Base-by-base conservation (phyloP, 805 yeast species). In the Monosporozyma siamensis region DNA sequence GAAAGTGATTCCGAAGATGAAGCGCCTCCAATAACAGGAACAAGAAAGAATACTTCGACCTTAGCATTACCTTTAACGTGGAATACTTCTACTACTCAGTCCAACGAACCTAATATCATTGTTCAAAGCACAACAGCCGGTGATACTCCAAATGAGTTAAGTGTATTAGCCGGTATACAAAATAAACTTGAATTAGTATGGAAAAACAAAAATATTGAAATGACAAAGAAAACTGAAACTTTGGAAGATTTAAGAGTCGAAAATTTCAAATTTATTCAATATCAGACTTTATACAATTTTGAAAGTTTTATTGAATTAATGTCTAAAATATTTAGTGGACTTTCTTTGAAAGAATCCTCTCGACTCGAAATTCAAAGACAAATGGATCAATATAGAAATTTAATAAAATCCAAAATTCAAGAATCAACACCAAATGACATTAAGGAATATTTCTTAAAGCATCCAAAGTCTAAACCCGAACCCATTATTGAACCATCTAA, bases 271-370 rank as follows among this genome's bases (percentile, higher is more conserved):
- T 48, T 53, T 34, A 51, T 58, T 22, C 59, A 55, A 39, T 54
- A 47, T 39, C 63, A 59, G 43, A 56, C 62, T 4, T 31, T 52
- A 4, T 44, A 57, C 2, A 57, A 55, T 40, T 55, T 57, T 24
- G 55, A 59, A 25, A 44, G 50, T 12, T 43, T 61, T 10, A 37
- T 58, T 6, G 38, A 44, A 5, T 46, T 52, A 6, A 43, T 60
- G n/a, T 42, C 55, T n/a, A 54, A 51, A 18, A 51, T 59, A 10
- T 59, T 60, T 31, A 51, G 55, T 17, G 54, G 49, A 36, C 38
- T 59, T 20, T 55, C 60, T 15, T 52, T 60, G 39, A 58, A 56
- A 34, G 51, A 50, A 27, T 47, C 58, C 7, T 56, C 59, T 14
- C 51, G 53, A 32, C 53, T 50, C 27, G 47, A 41, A 31, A 53